Conservation (phyloP, 768 basidiomycete species). For the Gloeostereum incarnatum region DNA sequence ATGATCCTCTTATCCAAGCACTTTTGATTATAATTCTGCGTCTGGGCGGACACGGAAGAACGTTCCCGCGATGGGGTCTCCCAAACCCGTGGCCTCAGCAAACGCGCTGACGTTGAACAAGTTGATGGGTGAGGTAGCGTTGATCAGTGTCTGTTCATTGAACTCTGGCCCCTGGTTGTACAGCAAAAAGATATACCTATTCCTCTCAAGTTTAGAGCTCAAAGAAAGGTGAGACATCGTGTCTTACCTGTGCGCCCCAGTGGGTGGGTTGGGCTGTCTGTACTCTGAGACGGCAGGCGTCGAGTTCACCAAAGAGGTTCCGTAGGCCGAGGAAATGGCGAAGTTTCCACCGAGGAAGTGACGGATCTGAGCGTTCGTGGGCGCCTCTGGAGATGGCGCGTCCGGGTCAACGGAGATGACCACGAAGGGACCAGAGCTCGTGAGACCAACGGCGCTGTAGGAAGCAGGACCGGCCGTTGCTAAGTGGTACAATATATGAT, state of each 20-base stretch:
- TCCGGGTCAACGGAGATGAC: slow-evolving; percentile 39
- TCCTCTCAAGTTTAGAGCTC: neutral
- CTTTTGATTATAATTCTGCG: too few species aligned
- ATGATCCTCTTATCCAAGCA: too few species aligned
- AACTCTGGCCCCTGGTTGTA: slow-evolving; percentile 34
- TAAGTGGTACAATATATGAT: slow-evolving; percentile 8
- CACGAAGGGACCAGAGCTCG: slow-evolving; percentile 31
- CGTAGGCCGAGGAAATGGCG: neutral
- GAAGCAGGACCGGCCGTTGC: slow-evolving; percentile 27
- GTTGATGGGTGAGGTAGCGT: slow-evolving; percentile 20
- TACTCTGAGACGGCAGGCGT: slow-evolving; percentile 34
- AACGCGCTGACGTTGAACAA: slow-evolving; percentile 36
- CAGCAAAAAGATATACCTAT: slow-evolving; percentile 38
- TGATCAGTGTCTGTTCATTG: slow-evolving; percentile 28
- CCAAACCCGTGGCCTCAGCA: slow-evolving; percentile 28
- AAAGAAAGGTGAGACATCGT: neutral
- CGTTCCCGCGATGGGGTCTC: slow-evolving; percentile 36
- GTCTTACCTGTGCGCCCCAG: slow-evolving; percentile 30
- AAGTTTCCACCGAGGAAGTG: slow-evolving; percentile 41
- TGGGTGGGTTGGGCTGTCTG: slow-evolving; percentile 30
- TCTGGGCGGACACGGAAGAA: slow-evolving; percentile 35
- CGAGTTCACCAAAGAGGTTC: slow-evolving; percentile 17
- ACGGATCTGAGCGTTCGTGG: slow-evolving; percentile 31
- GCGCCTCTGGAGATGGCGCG: slow-evolving; percentile 38
- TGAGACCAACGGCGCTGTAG: slow-evolving; percentile 18